Conservation (phyloP, 345 rosid genomes). For the Iberis pinnata region DNA sequence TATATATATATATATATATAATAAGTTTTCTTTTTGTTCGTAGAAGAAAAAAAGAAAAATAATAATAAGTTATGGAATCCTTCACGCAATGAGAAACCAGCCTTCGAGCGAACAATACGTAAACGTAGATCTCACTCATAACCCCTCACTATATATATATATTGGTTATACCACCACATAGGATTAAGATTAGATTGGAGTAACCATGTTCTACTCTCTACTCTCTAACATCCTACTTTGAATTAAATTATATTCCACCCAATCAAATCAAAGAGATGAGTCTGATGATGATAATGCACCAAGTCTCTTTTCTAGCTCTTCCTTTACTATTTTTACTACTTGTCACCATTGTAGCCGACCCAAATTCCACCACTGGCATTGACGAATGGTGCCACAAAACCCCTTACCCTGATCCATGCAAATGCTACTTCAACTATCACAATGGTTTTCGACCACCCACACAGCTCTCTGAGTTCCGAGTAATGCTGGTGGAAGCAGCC, state of each 20-base stretch:
- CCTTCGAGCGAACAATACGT: neutral
- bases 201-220: slow-evolving; percentile 9
- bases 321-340: slow-evolving; percentile 25
- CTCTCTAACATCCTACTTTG: slow-evolving; percentile 11
- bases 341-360: slow-evolving; percentile 15
- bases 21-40: too few species aligned
- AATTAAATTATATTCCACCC: neutral
- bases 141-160: slow-evolving; percentile 1
- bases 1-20: too few species aligned
- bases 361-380: slow-evolving; percentile 20
- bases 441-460: slow-evolving; percentile 25
- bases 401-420: slow-evolving; percentile 72
- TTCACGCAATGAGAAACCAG: slow-evolving; percentile 3
- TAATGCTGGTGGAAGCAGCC: slow-evolving; percentile 43
- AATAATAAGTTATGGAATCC: slow-evolving; percentile 2
- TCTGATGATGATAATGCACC: slow-evolving; percentile 10
- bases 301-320: slow-evolving; percentile 13
- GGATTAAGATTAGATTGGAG: slow-evolving; percentile 1
- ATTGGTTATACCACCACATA: slow-evolving; percentile 11
- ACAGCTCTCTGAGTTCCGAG: slow-evolving; percentile 45
- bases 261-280: neutral
- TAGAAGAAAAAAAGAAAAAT: too few species aligned
- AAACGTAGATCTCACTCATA: slow-evolving; percentile 11
- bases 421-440: slow-evolving; percentile 34
- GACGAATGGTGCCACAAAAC: slow-evolving; percentile 68